Percentiles rank a stretch among this genome's conserved stretches.
Conservation (phyloP, 306 rosid genomes). For the Macrotyloma uniflorum region DNA sequence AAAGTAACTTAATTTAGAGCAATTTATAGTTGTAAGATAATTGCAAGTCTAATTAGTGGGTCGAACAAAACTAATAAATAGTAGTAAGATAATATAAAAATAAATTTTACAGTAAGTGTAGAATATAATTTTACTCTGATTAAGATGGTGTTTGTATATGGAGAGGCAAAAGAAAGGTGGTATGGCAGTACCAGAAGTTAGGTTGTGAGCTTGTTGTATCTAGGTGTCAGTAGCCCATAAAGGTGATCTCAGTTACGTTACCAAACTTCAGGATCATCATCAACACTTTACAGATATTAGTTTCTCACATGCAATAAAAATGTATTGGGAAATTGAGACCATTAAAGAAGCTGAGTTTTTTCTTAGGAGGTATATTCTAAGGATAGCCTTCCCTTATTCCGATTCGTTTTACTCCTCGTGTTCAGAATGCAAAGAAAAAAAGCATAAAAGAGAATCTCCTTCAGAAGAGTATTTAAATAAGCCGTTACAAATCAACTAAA, state of each 20-base stretch:
- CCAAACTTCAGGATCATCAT: neutral
- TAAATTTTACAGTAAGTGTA: too few relatives aligned
- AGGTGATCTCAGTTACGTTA: slow-evolving; percentile 3
- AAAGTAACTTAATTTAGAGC: too few relatives aligned
- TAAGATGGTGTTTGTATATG: neutral
- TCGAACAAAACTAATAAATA: too few relatives aligned
- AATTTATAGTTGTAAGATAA: too few relatives aligned
- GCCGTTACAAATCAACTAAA: neutral
- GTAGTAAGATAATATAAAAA: too few relatives aligned
- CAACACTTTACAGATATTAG: neutral
- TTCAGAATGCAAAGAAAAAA: neutral
- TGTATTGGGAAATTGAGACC: neutral
- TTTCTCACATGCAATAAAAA: neutral
- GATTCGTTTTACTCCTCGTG: neutral
- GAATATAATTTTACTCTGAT: neutral
- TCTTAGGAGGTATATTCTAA: slow-evolving; percentile 24
- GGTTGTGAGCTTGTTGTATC: neutral
- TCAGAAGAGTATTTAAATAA: neutral
- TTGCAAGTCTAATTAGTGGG: too few relatives aligned
- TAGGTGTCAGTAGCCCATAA: slow-evolving; percentile 18
- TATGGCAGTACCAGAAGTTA: neutral
- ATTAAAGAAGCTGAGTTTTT: neutral
- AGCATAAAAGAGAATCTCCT: neutral
- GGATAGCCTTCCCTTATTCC: slow-evolving; percentile 5
- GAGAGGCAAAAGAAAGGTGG: neutral